These are phyloP conservation scores for Akebia trifoliata DNA, from an alignment of 164 flowering plant genomes.

Conservation along the genomic window DNA sequence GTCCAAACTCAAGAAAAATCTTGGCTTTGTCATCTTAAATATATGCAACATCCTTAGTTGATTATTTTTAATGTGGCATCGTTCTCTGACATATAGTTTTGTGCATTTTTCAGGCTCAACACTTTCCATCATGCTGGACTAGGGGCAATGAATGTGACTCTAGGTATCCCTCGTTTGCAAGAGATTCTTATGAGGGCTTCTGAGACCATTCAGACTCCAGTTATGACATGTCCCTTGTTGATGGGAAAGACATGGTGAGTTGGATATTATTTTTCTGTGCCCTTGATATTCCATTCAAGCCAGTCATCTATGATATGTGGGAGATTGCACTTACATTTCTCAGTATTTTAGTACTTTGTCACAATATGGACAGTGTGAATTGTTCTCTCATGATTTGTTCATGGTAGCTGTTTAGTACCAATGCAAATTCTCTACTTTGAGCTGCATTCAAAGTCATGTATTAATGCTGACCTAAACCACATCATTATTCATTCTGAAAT, in stretches of 20 bases:
- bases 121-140: constrained; percentile 98
- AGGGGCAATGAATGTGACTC: constrained; percentile 94
- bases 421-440: too few species aligned
- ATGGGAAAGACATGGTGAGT: constrained; percentile 58
- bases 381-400: neutral
- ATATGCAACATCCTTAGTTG: too few species aligned
- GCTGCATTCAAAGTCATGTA: too few species aligned
- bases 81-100: neutral
- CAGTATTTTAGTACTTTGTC: too few species aligned
- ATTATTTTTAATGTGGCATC: too few species aligned
- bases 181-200: constrained; percentile 93
- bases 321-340: too few species aligned
- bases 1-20: too few species aligned
- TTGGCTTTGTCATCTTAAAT: too few species aligned
- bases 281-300: neutral
- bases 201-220: constrained; percentile 64
- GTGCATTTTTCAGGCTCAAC: constrained; percentile 57
- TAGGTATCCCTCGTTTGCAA: constrained; percentile 98
- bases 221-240: constrained; percentile 75
- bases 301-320: neutral
- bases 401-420: neutral
- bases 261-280: neutral
- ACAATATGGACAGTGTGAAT: neutral
- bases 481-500: too few species aligned
- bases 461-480: too few species aligned